Conservation (phyloP, 2,329 filamentous ascomycete genomes). For the Phialocephala sp. region DNA sequence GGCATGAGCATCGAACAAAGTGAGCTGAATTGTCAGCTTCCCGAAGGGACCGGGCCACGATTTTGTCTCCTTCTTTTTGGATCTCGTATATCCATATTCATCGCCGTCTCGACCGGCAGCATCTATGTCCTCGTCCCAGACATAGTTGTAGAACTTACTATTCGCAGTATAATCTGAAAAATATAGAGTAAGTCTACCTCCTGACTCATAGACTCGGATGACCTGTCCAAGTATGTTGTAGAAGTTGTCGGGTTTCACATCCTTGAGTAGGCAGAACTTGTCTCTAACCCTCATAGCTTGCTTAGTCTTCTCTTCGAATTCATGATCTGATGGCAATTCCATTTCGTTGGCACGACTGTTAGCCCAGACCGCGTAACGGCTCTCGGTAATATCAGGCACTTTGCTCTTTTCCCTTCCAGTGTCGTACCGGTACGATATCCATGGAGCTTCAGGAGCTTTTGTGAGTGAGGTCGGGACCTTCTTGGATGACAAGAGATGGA, state of each 20-base stretch:
- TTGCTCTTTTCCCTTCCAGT: slow-evolving; percentile 18
- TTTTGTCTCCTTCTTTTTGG: slow-evolving; percentile 40
- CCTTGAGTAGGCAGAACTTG: slow-evolving; percentile 70
- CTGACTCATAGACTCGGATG: slow-evolving; percentile 58
- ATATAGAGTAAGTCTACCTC: slow-evolving; percentile 66
- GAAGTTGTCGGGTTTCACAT: slow-evolving; percentile 61
- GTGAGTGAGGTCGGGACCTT: slow-evolving; percentile 45
- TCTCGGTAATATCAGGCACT: slow-evolving; percentile 30
- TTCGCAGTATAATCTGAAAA: slow-evolving; percentile 86
- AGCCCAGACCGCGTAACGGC: slow-evolving; percentile 53
- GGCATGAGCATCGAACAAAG: slow-evolving; percentile 72
- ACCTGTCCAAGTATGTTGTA: slow-evolving; percentile 76
- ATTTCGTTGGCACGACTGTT: slow-evolving; percentile 53
- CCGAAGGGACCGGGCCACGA: slow-evolving; percentile 80
- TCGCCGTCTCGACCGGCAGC: slow-evolving; percentile 55
- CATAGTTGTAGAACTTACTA: slow-evolving; percentile 57
- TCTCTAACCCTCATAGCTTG: slow-evolving; percentile 52
- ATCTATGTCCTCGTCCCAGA: slow-evolving; percentile 39
- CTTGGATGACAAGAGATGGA: slow-evolving; percentile 52
- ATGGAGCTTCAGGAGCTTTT: slow-evolving; percentile 16
- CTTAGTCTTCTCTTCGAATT: slow-evolving; percentile 49
- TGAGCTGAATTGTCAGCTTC: slow-evolving; percentile 72
- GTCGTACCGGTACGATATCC: slow-evolving; percentile 25
- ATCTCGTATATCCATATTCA: slow-evolving; percentile 57
- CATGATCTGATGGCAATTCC: slow-evolving; percentile 48